A percentile compares a stretch with the other conserved stretches of the same genome.
Conservation (phyloP, 73 alveolate species). For the Stentor coeruleus region DNA sequence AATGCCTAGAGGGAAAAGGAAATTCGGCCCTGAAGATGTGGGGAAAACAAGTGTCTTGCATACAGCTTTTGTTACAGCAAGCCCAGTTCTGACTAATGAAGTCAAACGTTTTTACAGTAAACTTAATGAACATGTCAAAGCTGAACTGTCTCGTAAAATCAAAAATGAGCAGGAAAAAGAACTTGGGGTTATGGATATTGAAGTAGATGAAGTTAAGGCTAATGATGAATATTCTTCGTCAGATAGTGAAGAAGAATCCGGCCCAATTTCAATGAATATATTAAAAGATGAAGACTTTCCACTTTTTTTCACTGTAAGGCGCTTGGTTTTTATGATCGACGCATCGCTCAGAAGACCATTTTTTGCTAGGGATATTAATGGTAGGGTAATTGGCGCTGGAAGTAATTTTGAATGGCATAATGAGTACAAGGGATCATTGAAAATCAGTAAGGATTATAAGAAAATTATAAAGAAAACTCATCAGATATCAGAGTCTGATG, state of each 20-base stretch:
- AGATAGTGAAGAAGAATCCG: not conserved
- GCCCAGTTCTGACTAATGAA: slow-evolving; percentile 85
- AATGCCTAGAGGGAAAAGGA: not conserved
- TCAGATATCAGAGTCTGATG: not conserved
- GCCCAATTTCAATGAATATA: not conserved
- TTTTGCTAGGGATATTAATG: slow-evolving; percentile 51
- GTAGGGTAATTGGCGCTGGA: slow-evolving; percentile 53
- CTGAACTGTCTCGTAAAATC: slow-evolving; percentile 43
- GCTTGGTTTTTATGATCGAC: slow-evolving; percentile 56
- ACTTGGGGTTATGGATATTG: not conserved
- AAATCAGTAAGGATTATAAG: slow-evolving; percentile 60
- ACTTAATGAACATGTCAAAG: slow-evolving; percentile 44
- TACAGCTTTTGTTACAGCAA: slow-evolving; percentile 72
- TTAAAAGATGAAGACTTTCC: slow-evolving; percentile 48
- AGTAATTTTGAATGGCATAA: slow-evolving; percentile 64
- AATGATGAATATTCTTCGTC: not conserved
- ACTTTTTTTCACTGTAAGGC: slow-evolving; percentile 48
- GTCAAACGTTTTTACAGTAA: slow-evolving; percentile 68
- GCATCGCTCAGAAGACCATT: slow-evolving; percentile 43
- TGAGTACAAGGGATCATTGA: slow-evolving; percentile 42
- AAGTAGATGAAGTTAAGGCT: not conserved
- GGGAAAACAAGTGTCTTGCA: slow-evolving; percentile 47
- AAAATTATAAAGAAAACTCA: slow-evolving; percentile 26
- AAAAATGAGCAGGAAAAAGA: not conserved
- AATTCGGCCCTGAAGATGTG: slow-evolving; percentile 36